A percentile compares a stretch with the other conserved stretches of the same genome.
These are phyloP conservation scores for Fusarium temperatum DNA, from an alignment of 2,329 filamentous ascomycete species.

Conservation along the genomic window DNA sequence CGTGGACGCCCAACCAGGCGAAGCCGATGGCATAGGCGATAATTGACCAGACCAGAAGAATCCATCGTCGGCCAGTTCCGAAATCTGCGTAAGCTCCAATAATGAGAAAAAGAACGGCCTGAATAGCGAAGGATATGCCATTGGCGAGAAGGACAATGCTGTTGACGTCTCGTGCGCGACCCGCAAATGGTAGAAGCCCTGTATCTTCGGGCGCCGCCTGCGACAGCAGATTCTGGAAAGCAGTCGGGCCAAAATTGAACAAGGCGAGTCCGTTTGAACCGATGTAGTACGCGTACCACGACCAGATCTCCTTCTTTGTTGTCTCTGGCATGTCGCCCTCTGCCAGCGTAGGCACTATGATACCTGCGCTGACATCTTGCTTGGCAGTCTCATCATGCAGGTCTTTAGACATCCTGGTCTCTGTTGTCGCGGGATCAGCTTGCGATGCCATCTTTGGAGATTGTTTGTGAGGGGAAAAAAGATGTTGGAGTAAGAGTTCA, in stretches of 20 bases:
- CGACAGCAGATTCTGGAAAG: slow-evolving; percentile 70
- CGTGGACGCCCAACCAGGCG: slow-evolving; percentile 73
- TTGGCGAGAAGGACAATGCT: slow-evolving; percentile 72
- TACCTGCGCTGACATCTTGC: slow-evolving; percentile 8
- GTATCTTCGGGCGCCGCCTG: slow-evolving; percentile 66
- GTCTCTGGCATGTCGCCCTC: slow-evolving; percentile 26
- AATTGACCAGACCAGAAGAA: slow-evolving; percentile 68
- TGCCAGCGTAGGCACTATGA: slow-evolving; percentile 13
- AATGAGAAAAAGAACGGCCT: slow-evolving; percentile 64
- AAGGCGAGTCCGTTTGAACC: slow-evolving; percentile 70
- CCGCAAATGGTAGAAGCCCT: slow-evolving; percentile 63
- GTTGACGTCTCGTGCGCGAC: slow-evolving; percentile 66
- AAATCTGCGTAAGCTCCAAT: slow-evolving; percentile 69
- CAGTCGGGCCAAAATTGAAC: slow-evolving; percentile 72
- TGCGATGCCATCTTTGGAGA: neutral
- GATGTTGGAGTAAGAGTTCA: neutral
- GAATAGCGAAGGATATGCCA: slow-evolving; percentile 73
- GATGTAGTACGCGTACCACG: slow-evolving; percentile 64
- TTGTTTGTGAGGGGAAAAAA: neutral
- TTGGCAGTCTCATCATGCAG: neutral
- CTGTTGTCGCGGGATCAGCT: neutral
- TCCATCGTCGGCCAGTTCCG: slow-evolving; percentile 69
- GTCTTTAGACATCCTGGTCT: neutral
- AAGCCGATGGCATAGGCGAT: slow-evolving; percentile 72
- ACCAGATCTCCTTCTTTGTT: slow-evolving; percentile 34